Evolutionary conservation across 2,329 filamentous ascomycete genomes (phyloP).

Genomic region (Cercospora canescens): DNA sequence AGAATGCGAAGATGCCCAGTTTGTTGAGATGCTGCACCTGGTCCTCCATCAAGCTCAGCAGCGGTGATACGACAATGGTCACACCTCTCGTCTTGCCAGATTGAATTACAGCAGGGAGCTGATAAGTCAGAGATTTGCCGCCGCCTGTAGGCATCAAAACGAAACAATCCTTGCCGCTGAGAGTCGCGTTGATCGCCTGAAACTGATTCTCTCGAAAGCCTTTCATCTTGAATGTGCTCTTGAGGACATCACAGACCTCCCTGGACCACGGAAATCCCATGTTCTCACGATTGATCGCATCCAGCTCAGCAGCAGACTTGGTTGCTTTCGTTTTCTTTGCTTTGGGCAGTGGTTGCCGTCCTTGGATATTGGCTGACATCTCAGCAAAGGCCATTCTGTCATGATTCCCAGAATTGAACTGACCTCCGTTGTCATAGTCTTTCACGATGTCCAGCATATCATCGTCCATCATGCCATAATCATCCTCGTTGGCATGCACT

Average conservation of each 20-base stretch:
- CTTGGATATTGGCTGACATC: constrained; percentile 27
- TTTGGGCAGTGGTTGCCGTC: constrained; percentile 24
- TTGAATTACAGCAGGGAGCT: constrained; percentile 81
- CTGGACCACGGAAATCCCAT: constrained; percentile 71
- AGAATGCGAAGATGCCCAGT: constrained; percentile 73
- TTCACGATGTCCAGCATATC: constrained; percentile 46
- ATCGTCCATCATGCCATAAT: constrained; percentile 37
- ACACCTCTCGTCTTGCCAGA: constrained; percentile 81
- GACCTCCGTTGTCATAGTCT: constrained; percentile 43
- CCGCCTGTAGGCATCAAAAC: constrained; percentile 97
- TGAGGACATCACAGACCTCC: constrained; percentile 79
- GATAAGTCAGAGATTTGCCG: constrained; percentile 95
- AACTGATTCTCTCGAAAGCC: constrained; percentile 91
- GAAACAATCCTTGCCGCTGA: constrained; percentile 85
- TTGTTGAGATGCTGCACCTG: constrained; percentile 81
- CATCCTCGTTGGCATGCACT: constrained; percentile 29
- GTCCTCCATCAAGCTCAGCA: constrained; percentile 96
- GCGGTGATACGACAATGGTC: constrained; percentile 90
- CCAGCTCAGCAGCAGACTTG: constrained; percentile 22
- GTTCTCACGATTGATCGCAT: constrained; percentile 26
- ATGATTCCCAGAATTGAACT: constrained; percentile 13
- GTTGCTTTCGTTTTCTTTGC: constrained; percentile 26
- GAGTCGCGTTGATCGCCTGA: constrained; percentile 91
- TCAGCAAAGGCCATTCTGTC: constrained; percentile 36
- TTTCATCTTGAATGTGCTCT: constrained; percentile 77